Conservation (phyloP, 805 yeast genomes). For the Cyberlindnera xylosilytica region DNA sequence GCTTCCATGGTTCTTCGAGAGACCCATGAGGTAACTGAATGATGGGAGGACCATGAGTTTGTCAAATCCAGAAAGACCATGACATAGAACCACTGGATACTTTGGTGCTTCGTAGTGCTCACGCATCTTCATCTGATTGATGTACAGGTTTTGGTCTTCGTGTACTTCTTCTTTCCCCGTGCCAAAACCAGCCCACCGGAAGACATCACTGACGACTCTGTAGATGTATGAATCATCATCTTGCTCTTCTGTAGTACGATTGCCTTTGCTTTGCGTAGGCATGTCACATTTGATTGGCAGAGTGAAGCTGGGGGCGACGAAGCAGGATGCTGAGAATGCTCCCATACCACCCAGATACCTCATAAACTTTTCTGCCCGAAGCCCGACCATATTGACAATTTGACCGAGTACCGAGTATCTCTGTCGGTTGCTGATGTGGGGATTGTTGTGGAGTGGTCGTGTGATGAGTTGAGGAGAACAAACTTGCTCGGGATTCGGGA, state of each 20-base stretch:
- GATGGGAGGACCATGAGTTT: slow-evolving; percentile 44
- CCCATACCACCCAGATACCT: neutral
- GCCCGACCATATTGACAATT: neutral
- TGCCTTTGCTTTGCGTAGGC: neutral
- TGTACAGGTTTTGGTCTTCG: slow-evolving; percentile 9
- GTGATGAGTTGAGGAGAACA: no score
- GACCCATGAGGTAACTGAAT: slow-evolving; percentile 28
- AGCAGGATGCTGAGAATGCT: neutral
- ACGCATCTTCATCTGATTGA: slow-evolving; percentile 22
- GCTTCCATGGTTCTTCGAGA: slow-evolving; percentile 14
- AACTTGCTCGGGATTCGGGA: no score
- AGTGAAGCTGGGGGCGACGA: neutral
- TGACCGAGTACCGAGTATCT: no score
- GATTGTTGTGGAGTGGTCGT: no score
- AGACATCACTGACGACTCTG: slow-evolving; percentile 3
- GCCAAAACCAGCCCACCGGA: slow-evolving; percentile 11
- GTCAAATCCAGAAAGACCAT: slow-evolving; percentile 85
- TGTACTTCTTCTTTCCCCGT: neutral
- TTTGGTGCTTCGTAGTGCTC: slow-evolving; percentile 55
- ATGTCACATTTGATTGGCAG: neutral
- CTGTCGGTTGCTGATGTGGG: neutral
- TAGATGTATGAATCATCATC: slow-evolving; percentile 3
- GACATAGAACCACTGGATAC: slow-evolving; percentile 77
- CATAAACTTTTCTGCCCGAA: neutral
- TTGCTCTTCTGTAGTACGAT: neutral